A percentile compares a stretch with the other conserved stretches of the same genome.
Conservation (phyloP, 768 basidiomycete species). For the Sistotremastrum suecicum region DNA sequence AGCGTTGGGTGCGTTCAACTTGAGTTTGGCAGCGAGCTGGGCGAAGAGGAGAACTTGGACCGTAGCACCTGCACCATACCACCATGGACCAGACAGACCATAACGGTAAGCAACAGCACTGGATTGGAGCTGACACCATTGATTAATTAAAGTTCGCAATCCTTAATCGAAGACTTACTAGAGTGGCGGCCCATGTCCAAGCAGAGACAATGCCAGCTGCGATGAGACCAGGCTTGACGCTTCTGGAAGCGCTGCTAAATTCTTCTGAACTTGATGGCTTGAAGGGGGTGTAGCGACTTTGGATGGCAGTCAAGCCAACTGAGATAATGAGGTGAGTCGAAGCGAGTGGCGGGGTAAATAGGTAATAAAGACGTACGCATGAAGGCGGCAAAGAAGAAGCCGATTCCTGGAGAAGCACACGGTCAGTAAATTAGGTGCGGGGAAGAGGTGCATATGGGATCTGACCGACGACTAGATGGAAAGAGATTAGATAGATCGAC, state of each 20-base stretch:
- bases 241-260: conserved; percentile 68
- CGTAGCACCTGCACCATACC: conserved; percentile 84
- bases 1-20: conserved; percentile 78
- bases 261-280: conserved; percentile 73
- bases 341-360: too few species aligned
- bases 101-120: conserved; percentile 78
- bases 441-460: not conserved
- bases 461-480: conserved; percentile 35
- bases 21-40: conserved; percentile 79
- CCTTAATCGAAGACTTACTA: conserved; percentile 25
- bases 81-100: conserved; percentile 79
- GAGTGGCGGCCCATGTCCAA: conserved; percentile 82
- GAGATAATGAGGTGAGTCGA: too few species aligned
- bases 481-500: not conserved
- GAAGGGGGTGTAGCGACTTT: conserved; percentile 72
- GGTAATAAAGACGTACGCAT: conserved; percentile 25
- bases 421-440: not conserved
- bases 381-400: conserved; percentile 73
- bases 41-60: conserved; percentile 88
- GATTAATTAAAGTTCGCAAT: conserved; percentile 6
- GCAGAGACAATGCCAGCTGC: conserved; percentile 87
- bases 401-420: conserved; percentile 43
- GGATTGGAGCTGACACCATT: conserved; percentile 44
- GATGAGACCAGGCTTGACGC: conserved; percentile 83
- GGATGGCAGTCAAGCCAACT: conserved; percentile 57